phyloP scores from a whole-genome alignment of 2,329 filamentous ascomycete species.

The Aspergillus alliaceus region DNA sequence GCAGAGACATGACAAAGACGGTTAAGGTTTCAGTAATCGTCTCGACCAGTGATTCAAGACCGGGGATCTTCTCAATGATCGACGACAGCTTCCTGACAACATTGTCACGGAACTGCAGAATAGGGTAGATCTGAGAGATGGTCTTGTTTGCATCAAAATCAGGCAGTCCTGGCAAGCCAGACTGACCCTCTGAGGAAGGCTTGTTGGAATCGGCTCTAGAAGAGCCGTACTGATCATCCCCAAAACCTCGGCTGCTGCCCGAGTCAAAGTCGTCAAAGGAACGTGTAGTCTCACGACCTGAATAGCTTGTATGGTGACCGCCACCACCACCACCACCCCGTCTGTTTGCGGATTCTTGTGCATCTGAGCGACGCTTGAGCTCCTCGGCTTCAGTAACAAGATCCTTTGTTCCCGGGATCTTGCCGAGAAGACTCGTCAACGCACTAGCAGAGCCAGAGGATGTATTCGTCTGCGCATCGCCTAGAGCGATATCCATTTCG shows the following conservation, averaged over 20 bases:
- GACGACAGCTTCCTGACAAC: constrained; percentile 84
- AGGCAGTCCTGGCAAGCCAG: constrained; percentile 69
- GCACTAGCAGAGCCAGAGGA: constrained; percentile 50
- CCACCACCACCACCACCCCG: too few relatives aligned
- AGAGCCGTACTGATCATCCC: constrained; percentile 32
- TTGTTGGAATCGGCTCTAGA: constrained; percentile 38
- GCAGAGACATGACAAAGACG: constrained; percentile 83
- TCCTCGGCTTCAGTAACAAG: constrained; percentile 66
- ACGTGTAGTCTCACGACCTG: constrained; percentile 19
- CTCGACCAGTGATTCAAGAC: constrained; percentile 84
- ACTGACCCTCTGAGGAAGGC: constrained; percentile 45
- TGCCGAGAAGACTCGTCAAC: constrained; percentile 71
- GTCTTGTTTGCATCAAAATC: constrained; percentile 78
- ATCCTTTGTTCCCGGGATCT: constrained; percentile 71
- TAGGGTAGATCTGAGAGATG: constrained; percentile 84
- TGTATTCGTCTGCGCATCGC: constrained; percentile 61
- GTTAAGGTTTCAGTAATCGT: constrained; percentile 92
- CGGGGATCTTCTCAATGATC: constrained; percentile 88
- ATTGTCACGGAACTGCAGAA: constrained; percentile 88
- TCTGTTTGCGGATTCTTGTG: constrained; percentile 62
- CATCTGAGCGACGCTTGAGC: constrained; percentile 61
- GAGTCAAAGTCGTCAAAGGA: constrained; percentile 4
- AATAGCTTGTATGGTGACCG: constrained; percentile 29
- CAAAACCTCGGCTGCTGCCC: constrained; percentile 4
- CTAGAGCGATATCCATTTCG: constrained; percentile 73